Evolutionary conservation across 2,329 filamentous ascomycete genomes (phyloP).

Genomic region (Scolecobasidium constrictum): DNA sequence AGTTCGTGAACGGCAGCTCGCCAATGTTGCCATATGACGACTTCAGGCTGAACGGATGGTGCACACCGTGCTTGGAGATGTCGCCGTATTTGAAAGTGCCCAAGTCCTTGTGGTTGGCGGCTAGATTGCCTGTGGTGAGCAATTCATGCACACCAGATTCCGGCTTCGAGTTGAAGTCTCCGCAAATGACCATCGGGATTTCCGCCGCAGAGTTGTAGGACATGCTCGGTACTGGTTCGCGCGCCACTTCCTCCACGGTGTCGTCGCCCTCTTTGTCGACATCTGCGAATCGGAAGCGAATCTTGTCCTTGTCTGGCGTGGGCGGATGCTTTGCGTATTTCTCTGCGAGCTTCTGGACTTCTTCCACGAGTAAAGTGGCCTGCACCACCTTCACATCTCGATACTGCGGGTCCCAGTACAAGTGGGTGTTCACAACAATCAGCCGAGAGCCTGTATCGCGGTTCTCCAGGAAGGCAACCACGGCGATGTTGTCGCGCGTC

Average conservation of each 20-base stretch:
- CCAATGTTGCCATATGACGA: constrained; percentile 80
- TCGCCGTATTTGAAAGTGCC: constrained; percentile 78
- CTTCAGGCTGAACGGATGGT: constrained; percentile 87
- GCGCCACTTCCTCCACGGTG: constrained; percentile 35
- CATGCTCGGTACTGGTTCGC: constrained; percentile 65
- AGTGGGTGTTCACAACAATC: constrained; percentile 87
- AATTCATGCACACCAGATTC: constrained; percentile 88
- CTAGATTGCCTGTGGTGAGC: constrained; percentile 67
- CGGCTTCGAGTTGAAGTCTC: constrained; percentile 87
- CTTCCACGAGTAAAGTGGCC: constrained; percentile 89
- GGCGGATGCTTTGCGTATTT: constrained; percentile 71
- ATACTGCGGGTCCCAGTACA: constrained; percentile 86
- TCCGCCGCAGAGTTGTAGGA: constrained; percentile 79
- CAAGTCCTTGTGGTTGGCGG: constrained; percentile 70
- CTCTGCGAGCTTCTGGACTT: constrained; percentile 75
- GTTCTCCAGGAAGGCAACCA: constrained; percentile 88
- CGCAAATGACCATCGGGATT: constrained; percentile 83
- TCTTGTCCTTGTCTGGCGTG: constrained; percentile 63
- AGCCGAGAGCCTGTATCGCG: constrained; percentile 78
- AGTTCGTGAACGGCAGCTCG: constrained; percentile 90
- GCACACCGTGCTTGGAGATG: constrained; percentile 84
- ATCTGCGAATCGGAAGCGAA: constrained; percentile 34
- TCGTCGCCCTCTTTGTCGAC: constrained; percentile 38
- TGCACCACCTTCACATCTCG: constrained; percentile 96
- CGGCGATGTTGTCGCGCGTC: constrained; percentile 94